These are phyloP conservation scores for Populus alba DNA, from an alignment of 345 rosid genomes.

Conservation along the genomic window DNA sequence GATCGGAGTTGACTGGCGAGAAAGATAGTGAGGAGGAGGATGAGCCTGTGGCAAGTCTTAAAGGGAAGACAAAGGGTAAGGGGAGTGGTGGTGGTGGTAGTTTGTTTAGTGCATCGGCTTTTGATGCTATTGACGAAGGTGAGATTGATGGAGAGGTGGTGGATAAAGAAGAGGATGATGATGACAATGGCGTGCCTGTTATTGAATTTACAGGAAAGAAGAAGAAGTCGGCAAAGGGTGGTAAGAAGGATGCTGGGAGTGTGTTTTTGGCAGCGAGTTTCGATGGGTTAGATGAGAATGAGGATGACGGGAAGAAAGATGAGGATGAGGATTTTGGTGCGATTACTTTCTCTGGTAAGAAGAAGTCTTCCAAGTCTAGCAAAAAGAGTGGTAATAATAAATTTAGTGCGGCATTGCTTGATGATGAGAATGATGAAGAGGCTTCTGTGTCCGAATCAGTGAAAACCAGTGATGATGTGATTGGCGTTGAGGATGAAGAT, in stretches of 20 bases:
- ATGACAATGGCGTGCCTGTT: conserved; percentile 32
- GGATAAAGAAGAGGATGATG: conserved; percentile 34
- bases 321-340: conserved; percentile 31
- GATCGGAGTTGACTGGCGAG: conserved; percentile 18
- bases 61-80: conserved; percentile 52
- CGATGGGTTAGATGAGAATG: conserved; percentile 35
- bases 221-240: conserved; percentile 48
- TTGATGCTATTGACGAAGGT: conserved; percentile 49
- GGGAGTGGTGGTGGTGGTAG: conserved; percentile 36
- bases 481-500: conserved; percentile 39
- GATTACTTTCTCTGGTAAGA: conserved; percentile 62
- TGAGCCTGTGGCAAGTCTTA: conserved; percentile 32
- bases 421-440: conserved; percentile 48
- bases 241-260: conserved; percentile 31
- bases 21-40: conserved; percentile 38
- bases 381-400: conserved; percentile 46
- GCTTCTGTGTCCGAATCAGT: conserved; percentile 32
- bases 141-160: conserved; percentile 35
- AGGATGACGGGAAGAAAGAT: conserved; percentile 29
- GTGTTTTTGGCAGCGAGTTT: conserved; percentile 24
- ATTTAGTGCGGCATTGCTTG: conserved; percentile 53
- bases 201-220: conserved; percentile 40
- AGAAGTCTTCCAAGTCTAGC: conserved; percentile 67
- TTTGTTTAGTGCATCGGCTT: conserved; percentile 42
- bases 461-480: conserved; percentile 20